Base-by-base conservation (phyloP, 441 rosid species). In the Arabidopsis lyrata region DNA sequence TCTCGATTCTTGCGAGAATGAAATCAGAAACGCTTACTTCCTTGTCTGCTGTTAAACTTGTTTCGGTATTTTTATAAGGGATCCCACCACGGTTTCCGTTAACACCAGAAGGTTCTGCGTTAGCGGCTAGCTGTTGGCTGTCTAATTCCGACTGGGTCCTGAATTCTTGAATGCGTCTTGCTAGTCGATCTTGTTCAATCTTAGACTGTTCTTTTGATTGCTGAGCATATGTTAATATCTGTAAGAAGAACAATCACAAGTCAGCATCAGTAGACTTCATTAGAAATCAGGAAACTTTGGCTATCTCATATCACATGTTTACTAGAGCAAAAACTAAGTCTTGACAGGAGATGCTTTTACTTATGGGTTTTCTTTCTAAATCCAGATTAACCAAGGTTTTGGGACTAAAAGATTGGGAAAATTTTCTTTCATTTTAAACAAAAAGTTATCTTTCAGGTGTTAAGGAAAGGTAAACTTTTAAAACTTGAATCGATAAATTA, bases 141-240 rank as follows among this genome's bases (percentile, higher is more conserved):
- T 86, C 89, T 81, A 87, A 47, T 81, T 93, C 98, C 75, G 93
- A 78, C 80, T 84, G 96, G 54, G 97, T 88, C 82, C 96, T 86
- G 81, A 86, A 93, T 78, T 91, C 98, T 77, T 93, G 98, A 83
- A 93, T 93, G 76, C 98, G 83, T 80, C 86, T 88, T 61, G 87
- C 97, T 75, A 91, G 90, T 74, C 86, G 85, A 79, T 93, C 90
- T 81, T 91, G 93, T 65, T 91, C 98, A 68, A 80, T 75, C 74
- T 76, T 84, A 16, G 95, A 88, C 78, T 81, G 80, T 84, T 90
- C 98, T 82, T 93, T 93, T 53, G 98, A 84, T 77, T 89, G 97
- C 65, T 93, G 97, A 32, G 95, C 93, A 86, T 84, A 93, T 39
- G 95, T 88, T 77, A 93, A 84, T 59, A 91, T 85, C 98, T 93